Evolutionary conservation across 495 filamentous ascomycete genomes (phyloP).

Genomic region (Talaromyces liani): DNA sequence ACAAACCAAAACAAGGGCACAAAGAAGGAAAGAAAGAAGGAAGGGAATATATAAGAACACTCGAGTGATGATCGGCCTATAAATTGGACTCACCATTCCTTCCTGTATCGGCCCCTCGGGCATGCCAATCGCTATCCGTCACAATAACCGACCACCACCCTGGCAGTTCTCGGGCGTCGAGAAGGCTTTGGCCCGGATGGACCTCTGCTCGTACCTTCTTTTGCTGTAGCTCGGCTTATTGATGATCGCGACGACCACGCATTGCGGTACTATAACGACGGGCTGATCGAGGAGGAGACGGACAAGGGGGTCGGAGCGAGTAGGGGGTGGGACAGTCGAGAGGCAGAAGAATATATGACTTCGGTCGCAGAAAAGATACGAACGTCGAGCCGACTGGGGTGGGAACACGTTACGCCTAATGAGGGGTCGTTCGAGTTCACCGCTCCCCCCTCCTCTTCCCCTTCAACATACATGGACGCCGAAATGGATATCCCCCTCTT

Average conservation of each 20-base stretch:
- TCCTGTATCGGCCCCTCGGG: background rate
- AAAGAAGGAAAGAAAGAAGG: background rate
- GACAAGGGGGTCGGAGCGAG: background rate
- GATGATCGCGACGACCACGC: background rate
- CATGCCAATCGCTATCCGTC: background rate
- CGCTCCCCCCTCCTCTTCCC: background rate
- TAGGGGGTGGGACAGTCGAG: background rate
- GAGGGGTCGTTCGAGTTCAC: background rate
- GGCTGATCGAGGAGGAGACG: background rate
- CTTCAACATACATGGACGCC: conserved; percentile 1
- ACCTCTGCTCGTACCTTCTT: conserved; percentile 1
- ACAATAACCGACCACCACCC: background rate
- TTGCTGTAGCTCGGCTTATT: background rate
- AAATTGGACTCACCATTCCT: background rate
- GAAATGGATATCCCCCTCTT: conserved; percentile 9
- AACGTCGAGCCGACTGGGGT: background rate
- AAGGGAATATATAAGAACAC: background rate
- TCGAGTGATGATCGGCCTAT: background rate
- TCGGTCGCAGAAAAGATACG: background rate
- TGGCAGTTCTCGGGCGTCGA: conserved; percentile 5
- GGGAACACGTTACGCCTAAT: conserved; percentile 2
- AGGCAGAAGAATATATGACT: background rate
- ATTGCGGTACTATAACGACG: background rate
- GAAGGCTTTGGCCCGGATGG: conserved; percentile 5
- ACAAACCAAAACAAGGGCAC: background rate